phyloP scores from a whole-genome alignment of 305 asterid species.

The Solanum hybrid region DNA sequence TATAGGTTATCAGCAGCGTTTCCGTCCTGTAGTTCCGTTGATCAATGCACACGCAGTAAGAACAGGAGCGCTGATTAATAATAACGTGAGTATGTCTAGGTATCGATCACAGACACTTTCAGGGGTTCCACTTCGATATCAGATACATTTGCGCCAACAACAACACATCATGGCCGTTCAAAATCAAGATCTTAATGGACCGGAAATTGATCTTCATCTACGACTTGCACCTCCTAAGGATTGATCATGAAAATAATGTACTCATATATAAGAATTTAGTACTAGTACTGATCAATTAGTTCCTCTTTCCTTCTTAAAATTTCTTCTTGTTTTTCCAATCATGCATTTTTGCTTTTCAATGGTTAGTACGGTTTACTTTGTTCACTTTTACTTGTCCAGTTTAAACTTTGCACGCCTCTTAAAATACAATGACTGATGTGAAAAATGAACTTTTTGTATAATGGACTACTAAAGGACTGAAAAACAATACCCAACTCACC shows the following conservation, averaged over 20 bases:
- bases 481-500: background rate
- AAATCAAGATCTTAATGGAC: slow-evolving; percentile 22
- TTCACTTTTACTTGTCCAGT: background rate
- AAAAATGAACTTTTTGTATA: background rate
- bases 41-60: slow-evolving; percentile 35
- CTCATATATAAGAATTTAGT: background rate
- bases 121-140: slow-evolving; percentile 44
- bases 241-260: background rate
- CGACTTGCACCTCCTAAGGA: slow-evolving; percentile 13
- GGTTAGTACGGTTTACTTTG: background rate
- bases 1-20: slow-evolving; percentile 8
- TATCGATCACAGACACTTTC: slow-evolving; percentile 33
- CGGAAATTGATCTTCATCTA: slow-evolving; percentile 72
- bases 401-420: background rate
- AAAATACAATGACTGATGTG: too few species aligned
- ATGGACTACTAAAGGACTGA: background rate
- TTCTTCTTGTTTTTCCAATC: background rate
- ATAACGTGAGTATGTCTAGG: background rate
- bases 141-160: slow-evolving; percentile 16
- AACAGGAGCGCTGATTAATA: slow-evolving; percentile 7
- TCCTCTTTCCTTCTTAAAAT: background rate
- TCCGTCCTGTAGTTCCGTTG: slow-evolving; percentile 15
- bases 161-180: slow-evolving; percentile 7
- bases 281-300: background rate
- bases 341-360: background rate